Evolutionary conservation across 1,139 yeast species (phyloP).

Genomic region (Suhomyces maxii): DNA sequence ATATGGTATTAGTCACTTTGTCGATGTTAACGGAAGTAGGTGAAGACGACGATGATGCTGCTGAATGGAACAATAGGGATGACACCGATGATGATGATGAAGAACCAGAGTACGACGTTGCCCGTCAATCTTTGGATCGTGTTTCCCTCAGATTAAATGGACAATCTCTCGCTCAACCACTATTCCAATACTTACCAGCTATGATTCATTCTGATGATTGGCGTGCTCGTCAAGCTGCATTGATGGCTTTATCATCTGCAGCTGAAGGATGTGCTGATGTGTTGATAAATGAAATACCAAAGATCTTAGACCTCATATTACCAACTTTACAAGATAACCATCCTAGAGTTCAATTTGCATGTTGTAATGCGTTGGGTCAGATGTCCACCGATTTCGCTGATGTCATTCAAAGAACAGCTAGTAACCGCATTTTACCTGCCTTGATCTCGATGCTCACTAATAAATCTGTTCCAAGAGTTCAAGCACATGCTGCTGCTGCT

Average conservation of each 20-base stretch:
- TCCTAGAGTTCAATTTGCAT: conserved; percentile 94
- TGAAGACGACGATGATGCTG: conserved; percentile 80
- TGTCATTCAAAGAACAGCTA: conserved; percentile 77
- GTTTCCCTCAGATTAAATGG: conserved; percentile 84
- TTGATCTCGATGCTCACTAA: conserved; percentile 75
- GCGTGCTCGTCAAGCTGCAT: conserved; percentile 96
- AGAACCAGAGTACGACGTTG: conserved; percentile 87
- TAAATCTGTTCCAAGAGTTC: conserved; percentile 82
- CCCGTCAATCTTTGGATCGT: conserved; percentile 90
- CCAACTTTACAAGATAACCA: conserved; percentile 83
- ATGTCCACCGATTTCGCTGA: conserved; percentile 98
- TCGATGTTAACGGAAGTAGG: conserved; percentile 93
- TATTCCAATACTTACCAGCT: conserved; percentile 82
- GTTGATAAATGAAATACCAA: conserved; percentile 77
- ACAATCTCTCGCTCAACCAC: conserved; percentile 75
- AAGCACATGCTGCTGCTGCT: conserved; percentile 98
- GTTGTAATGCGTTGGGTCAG: conserved; percentile 96
- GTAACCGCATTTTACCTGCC: conserved; percentile 80
- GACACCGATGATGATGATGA: conserved; percentile 79
- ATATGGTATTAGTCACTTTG: conserved; percentile 72
- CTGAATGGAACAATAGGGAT: conserved; percentile 84
- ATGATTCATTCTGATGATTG: conserved; percentile 76
- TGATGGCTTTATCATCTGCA: conserved; percentile 94
- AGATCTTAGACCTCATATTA: conserved; percentile 76
- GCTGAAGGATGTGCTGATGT: conserved; percentile 97